These are phyloP conservation scores for Actinidia arguta DNA, from an alignment of 179 eudicot genomes.

Conservation along the genomic window DNA sequence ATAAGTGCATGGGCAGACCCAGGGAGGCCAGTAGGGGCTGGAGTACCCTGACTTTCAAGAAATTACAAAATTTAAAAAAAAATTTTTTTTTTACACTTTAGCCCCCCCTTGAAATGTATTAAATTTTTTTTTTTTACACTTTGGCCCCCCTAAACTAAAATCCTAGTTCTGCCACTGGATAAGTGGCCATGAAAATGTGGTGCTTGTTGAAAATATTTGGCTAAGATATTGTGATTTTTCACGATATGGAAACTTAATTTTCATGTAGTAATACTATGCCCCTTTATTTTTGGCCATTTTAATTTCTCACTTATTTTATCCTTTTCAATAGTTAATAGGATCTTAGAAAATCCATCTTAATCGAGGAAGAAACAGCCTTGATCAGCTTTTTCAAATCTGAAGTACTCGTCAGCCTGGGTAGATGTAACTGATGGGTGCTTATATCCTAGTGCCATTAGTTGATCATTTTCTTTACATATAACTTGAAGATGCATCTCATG, in stretches of 20 bases:
- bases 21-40: too few species aligned
- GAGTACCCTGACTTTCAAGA: too few species aligned
- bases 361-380: background rate
- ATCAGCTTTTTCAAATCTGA: background rate
- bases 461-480: background rate
- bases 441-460: background rate
- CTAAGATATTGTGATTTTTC: too few species aligned
- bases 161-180: too few species aligned
- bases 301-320: background rate
- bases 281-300: background rate
- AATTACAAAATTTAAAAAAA: too few species aligned
- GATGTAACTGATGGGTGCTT: too few species aligned
- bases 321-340: background rate
- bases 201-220: background rate
- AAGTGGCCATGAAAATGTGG: background rate
- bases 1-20: too few species aligned
- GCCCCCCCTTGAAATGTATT: too few species aligned
- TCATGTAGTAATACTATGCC: too few species aligned
- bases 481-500: background rate
- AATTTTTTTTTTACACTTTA: too few species aligned
- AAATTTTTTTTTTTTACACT: too few species aligned
- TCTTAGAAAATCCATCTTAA: background rate
- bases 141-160: too few species aligned
- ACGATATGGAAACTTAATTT: background rate
- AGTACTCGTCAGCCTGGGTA: slow-evolving; percentile 4